A percentile compares a stretch with the other conserved stretches of the same genome.
These are phyloP conservation scores for Leptodermis oblonga DNA, from an alignment of 257 asterid species.

Conservation along the genomic window DNA sequence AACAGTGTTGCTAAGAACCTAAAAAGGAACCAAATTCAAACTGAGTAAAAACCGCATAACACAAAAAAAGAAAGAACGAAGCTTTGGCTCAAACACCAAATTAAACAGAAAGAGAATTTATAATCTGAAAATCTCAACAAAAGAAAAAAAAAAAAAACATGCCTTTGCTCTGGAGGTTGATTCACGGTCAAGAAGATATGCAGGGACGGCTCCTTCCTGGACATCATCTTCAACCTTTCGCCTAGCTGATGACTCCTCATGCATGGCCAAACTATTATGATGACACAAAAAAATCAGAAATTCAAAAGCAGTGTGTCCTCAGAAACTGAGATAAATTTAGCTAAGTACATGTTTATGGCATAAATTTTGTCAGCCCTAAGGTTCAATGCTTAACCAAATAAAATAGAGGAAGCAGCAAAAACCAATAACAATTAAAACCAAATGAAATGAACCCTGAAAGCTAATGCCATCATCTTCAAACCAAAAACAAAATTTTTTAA, in stretches of 20 bases:
- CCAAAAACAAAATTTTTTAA: neutral
- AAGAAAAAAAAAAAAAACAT: neutral
- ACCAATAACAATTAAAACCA: neutral
- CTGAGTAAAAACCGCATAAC: neutral
- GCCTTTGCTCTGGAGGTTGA: constrained; percentile 90
- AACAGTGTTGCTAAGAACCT: constrained; percentile 90
- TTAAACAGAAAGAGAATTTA: neutral
- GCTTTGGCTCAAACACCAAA: neutral
- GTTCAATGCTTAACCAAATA: neutral
- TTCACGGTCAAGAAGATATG: constrained; percentile 97
- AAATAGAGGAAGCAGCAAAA: neutral
- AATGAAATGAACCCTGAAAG: neutral
- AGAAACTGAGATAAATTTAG: neutral
- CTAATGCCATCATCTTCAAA: neutral
- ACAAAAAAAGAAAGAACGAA: neutral
- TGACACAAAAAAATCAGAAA: neutral
- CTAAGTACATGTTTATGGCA: too few species aligned
- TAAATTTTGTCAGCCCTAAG: too few species aligned
- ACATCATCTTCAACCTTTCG: constrained; percentile 92
- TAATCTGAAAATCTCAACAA: neutral
- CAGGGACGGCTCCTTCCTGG: constrained; percentile 87
- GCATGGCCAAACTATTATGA: constrained; percentile 71
- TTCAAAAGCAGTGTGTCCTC: neutral
- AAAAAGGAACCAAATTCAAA: constrained; percentile 17
- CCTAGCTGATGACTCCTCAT: constrained; percentile 72